Evolutionary conservation across 179 eudicot species (phyloP), one percentile per base, ranked within the genome.

Genomic region (Silene vulgaris): DNA sequence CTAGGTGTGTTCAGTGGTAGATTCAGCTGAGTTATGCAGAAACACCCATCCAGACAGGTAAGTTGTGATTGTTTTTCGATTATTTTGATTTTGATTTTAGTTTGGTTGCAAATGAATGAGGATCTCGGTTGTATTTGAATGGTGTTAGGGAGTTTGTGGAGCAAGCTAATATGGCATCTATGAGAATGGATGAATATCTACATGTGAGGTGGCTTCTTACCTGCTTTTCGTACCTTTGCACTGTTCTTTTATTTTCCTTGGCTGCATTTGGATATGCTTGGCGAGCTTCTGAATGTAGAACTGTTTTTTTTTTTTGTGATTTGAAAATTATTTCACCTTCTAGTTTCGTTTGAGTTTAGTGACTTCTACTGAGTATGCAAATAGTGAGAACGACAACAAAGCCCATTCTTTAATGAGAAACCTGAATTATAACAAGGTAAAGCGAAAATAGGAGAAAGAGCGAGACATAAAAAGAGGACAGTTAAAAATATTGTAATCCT

Each of bases 41-140:
- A 85, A 86, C 78, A 95, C 99, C 72, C 99, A 95, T 83, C 97
- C 99, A n/a, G 93, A 92, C 81, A 92, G 95, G 99, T 94, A 62
- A 73, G 19, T 72, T 17, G 21, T 23, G 37, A 26, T 23, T 26
- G 19, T 4, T 62, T 76, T 52, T n/a, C 29, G 35, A 6, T 50
- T 50, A 4, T 71, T 52, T 52, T 52, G n/a, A 11, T 48, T 26
- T 16, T 16, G 37, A 23, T 71, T 57, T 3, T 72, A 52, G 48
- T 17, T 4, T 20, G 37, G 45, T 7, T 75, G 61, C 28, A 52
- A 65, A 56, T 61, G 23, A 28, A 9, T 65, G 76, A 75, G 45
- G 30, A 73, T 23, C 3, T 76, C 29, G 20, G 61, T 74, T 71
- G 69, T 71, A 32, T 60, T 74, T 78, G 79, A 66, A 52, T 75